Conservation (phyloP, 306 rosid genomes). For the Vigna trinervia region DNA sequence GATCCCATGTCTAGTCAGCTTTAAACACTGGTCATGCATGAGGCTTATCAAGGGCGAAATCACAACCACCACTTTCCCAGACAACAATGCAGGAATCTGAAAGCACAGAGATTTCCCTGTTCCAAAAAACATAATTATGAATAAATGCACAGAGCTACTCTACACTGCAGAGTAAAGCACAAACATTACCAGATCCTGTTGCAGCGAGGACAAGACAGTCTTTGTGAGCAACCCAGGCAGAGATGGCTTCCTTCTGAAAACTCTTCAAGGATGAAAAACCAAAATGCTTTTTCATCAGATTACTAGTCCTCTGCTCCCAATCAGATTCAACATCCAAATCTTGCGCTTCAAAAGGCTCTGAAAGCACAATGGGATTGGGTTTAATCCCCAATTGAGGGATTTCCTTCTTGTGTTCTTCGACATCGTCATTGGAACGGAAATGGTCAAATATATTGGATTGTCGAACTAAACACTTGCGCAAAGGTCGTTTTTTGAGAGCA, state of each 20-base stretch:
- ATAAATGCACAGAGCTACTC: conserved; percentile 33
- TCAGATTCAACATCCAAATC: conserved; percentile 47
- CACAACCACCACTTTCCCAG: conserved; percentile 95
- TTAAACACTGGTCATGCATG: conserved; percentile 97
- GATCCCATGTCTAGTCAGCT: conserved; percentile 72
- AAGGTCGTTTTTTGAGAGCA: conserved; percentile 46
- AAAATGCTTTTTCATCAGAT: conserved; percentile 71
- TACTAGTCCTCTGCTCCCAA: conserved; percentile 62
- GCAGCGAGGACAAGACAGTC: conserved; percentile 94
- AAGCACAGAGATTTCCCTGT: conserved; percentile 91
- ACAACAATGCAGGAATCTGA: conserved; percentile 90
- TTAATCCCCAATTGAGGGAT: conserved; percentile 31
- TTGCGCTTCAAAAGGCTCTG: conserved; percentile 17
- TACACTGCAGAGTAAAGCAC: conserved; percentile 5
- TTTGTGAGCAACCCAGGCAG: conserved; percentile 68
- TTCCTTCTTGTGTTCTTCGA: conserved; percentile 46
- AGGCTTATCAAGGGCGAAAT: conserved; percentile 93
- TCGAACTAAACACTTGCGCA: conserved; percentile 51
- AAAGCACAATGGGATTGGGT: neutral
- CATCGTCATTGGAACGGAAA: conserved; percentile 50
- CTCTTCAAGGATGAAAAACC: conserved; percentile 66
- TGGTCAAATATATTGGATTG: conserved; percentile 76
- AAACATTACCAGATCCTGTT: conserved; percentile 78
- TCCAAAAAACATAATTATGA: conserved; percentile 45
- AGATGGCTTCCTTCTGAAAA: conserved; percentile 87